Evolutionary conservation across 192 early-diverging fungal species (phyloP).

Genomic region (Podila epigama): DNA sequence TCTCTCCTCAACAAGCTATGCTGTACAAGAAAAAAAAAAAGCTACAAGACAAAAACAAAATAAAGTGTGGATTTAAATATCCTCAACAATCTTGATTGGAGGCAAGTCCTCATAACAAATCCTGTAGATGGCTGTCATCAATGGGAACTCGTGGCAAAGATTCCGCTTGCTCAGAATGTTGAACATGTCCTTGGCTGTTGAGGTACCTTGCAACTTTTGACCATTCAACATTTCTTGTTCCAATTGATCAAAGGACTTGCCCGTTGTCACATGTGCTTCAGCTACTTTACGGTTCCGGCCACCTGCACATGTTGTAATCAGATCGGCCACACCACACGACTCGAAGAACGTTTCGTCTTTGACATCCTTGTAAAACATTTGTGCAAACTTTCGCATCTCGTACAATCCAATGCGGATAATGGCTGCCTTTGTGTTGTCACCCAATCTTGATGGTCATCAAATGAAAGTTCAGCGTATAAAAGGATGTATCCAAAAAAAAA

Average conservation of each 20-base stretch:
- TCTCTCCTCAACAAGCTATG: background rate
- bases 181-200: slow-evolving; percentile 89
- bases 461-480: background rate
- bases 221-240: slow-evolving; percentile 94
- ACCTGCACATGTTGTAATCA: slow-evolving; percentile 96
- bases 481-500: background rate
- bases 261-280: slow-evolving; percentile 88
- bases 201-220: slow-evolving; percentile 96
- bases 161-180: slow-evolving; percentile 72
- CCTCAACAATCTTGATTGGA: slow-evolving; percentile 73
- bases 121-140: slow-evolving; percentile 93
- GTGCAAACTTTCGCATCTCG: slow-evolving; percentile 94
- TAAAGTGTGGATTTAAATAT: slow-evolving; percentile 48
- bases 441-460: slow-evolving; percentile 49
- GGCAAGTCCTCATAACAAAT: slow-evolving; percentile 85
- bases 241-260: slow-evolving; percentile 93
- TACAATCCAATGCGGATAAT: slow-evolving; percentile 94
- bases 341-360: slow-evolving; percentile 96
- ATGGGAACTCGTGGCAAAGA: slow-evolving; percentile 70
- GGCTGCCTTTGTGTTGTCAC: slow-evolving; percentile 98
- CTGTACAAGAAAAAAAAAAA: background rate
- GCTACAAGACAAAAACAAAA: background rate
- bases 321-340: slow-evolving; percentile 95
- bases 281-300: slow-evolving; percentile 96
- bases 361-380: slow-evolving; percentile 83